Evolutionary conservation across 768 basidiomycete species (phyloP).

Genomic region (Xerocomellus intermedius): DNA sequence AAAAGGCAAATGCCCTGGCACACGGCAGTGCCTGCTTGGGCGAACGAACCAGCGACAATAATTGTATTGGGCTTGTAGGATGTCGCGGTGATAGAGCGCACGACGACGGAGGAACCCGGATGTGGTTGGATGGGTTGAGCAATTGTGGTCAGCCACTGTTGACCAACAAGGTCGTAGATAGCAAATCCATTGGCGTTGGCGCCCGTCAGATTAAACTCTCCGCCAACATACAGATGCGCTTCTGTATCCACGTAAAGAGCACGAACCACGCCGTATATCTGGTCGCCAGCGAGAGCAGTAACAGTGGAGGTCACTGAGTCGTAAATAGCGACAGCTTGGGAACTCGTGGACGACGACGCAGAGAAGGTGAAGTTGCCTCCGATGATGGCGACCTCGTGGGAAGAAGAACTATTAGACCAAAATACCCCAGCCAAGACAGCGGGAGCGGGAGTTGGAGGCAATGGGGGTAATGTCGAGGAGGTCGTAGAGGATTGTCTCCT

Average conservation of each 20-base stretch:
- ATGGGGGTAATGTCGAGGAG: conserved; percentile 52
- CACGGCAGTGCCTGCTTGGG: conserved; percentile 66
- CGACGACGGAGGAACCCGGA: conserved; percentile 54
- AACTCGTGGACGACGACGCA: conserved; percentile 36
- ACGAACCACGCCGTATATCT: conserved; percentile 73
- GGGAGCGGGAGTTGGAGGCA: conserved; percentile 62
- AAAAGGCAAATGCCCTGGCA: conserved; percentile 82
- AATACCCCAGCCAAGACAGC: conserved; percentile 84
- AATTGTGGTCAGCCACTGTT: conserved; percentile 59
- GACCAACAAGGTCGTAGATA: conserved; percentile 69
- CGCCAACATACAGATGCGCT: conserved; percentile 77
- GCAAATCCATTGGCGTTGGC: conserved; percentile 66
- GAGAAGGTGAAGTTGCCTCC: conserved; percentile 87
- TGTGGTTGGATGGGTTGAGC: conserved; percentile 60
- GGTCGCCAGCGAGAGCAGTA: conserved; percentile 55
- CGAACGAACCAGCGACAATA: conserved; percentile 87
- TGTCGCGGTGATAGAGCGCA: conserved; percentile 70
- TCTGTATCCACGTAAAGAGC: conserved; percentile 64
- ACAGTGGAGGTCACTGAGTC: conserved; percentile 50
- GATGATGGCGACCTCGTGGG: conserved; percentile 67
- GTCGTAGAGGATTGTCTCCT: conserved; percentile 51
- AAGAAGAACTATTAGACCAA: conserved; percentile 78
- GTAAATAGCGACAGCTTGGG: conserved; percentile 70
- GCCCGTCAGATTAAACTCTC: conserved; percentile 70
- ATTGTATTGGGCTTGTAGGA: conserved; percentile 57